Conservation (phyloP, 179 eudicot species). For the Gypsophila paniculata region DNA sequence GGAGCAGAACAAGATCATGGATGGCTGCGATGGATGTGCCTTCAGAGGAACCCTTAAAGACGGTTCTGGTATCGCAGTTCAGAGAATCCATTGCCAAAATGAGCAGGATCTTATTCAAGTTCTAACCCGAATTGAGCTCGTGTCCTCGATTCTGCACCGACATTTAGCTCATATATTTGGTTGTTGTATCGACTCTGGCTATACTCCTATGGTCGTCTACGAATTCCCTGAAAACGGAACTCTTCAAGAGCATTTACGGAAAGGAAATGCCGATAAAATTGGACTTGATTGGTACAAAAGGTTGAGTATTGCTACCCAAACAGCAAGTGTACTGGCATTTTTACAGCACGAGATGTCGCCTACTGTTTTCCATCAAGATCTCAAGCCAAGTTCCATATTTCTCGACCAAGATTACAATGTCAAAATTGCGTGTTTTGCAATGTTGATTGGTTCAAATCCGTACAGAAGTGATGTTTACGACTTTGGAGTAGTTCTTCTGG, state of each 20-base stretch:
- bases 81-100: slow-evolving; percentile 47
- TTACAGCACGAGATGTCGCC: slow-evolving; percentile 58
- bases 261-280: slow-evolving; percentile 22
- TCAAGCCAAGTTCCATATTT: slow-evolving; percentile 50
- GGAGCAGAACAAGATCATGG: slow-evolving; percentile 34
- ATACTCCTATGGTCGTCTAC: slow-evolving; percentile 56
- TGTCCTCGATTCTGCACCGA: slow-evolving; percentile 51
- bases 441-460: slow-evolving; percentile 23
- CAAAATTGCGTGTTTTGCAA: slow-evolving; percentile 51
- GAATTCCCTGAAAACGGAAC: slow-evolving; percentile 60
- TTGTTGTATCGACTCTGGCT: slow-evolving; percentile 58
- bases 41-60: slow-evolving; percentile 55
- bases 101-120: slow-evolving; percentile 52
- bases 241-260: slow-evolving; percentile 42
- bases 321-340: slow-evolving; percentile 55
- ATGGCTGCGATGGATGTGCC: slow-evolving; percentile 32
- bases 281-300: slow-evolving; percentile 68
- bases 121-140: slow-evolving; percentile 43
- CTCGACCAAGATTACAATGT: slow-evolving; percentile 47
- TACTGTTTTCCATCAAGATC: slow-evolving; percentile 56
- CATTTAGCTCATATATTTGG: slow-evolving; percentile 68
- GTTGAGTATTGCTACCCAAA: slow-evolving; percentile 59
- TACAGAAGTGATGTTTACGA: slow-evolving; percentile 59
- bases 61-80: slow-evolving; percentile 56
- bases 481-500: slow-evolving; percentile 62